Evolutionary conservation across 148 eudicot species (phyloP), one percentile per base, ranked within the genome.

Genomic region (Silene conica): DNA sequence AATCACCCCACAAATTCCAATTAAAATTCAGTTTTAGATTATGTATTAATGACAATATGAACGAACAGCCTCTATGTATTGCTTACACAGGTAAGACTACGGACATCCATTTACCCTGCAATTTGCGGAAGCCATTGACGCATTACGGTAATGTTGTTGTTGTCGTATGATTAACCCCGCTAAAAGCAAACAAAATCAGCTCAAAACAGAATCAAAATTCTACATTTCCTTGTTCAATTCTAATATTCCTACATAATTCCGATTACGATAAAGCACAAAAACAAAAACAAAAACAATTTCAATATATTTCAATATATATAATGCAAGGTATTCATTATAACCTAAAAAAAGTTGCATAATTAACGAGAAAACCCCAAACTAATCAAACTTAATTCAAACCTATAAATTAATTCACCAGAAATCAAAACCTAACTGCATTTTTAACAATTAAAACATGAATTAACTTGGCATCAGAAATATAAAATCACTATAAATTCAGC

Each of bases 401-500:
- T 7, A 67, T n/a, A 15, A 48, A 78, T 8, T 28, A 50, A n/a
- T 43, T 31, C 21, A 64, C 7, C 57, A 67, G 11, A 23, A 26
- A 59, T 20, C 22, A 14, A 10, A 21, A 26, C 8, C 2, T 0
- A 28, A 5, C 26, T 67, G 6, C 25, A 68, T 28, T 3, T 65
- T 10, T 61, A 67, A 48, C 73, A 14, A 73, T 73, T 73, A 54
- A n/a, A 16, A 41, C 54, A 67, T 1, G 5, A 22, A 46, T 10
- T 45, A 45, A 55, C 1, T 59, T 1, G 1, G 21, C 21, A 54
- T 21, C 15, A 59, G 16, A 10, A 10, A 15, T 48, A 48, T 14
- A 10, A 73, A 69, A 67, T 31, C 19, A 68, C 50, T 61, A 38
- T 34, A 74, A 73, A 23, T 62, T 62, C 22, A 73, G 77, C 77